A percentile compares a stretch with the other conserved stretches of the same genome.
phyloP scores from a whole-genome alignment of 2,329 filamentous ascomycete species.

The Lasiodiplodia sp. region DNA sequence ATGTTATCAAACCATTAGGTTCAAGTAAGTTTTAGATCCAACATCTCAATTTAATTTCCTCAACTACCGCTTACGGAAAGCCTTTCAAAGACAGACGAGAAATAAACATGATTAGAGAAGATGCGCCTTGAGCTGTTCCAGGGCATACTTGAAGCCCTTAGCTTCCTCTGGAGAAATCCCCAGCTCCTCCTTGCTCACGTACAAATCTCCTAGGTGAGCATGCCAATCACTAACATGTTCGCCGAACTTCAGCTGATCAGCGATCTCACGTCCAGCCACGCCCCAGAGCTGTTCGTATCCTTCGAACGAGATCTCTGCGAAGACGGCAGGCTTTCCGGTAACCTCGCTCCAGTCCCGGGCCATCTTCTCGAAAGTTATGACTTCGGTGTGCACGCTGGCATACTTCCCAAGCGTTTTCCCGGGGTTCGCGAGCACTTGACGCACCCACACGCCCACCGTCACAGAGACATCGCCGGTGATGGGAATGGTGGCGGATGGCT shows the following conservation, averaged over 20 bases:
- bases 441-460: constrained; percentile 41
- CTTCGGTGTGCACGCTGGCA: constrained; percentile 39
- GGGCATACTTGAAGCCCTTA: constrained; percentile 37
- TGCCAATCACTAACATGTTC: constrained; percentile 40
- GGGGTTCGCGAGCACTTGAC: constrained; percentile 36
- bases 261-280: constrained; percentile 37
- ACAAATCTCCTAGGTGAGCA: constrained; percentile 29
- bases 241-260: constrained; percentile 39
- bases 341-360: constrained; percentile 39
- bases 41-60: no score
- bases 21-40: no score
- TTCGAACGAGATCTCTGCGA: constrained; percentile 36
- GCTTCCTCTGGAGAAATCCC: constrained; percentile 39
- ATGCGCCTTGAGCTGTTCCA: constrained; percentile 33
- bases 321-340: constrained; percentile 40
- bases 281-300: constrained; percentile 37
- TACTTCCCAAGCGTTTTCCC: constrained; percentile 37
- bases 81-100: background rate
- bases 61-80: no score
- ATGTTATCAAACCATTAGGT: no score
- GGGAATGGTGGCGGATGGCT: constrained; percentile 37
- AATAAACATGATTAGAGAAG: background rate
- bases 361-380: constrained; percentile 39
- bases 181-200: constrained; percentile 38
- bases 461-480: constrained; percentile 41